A percentile compares a stretch with the other conserved stretches of the same genome.
These are phyloP conservation scores for Naganishia randhawae DNA, from an alignment of 768 basidiomycete genomes.

Conservation along the genomic window DNA sequence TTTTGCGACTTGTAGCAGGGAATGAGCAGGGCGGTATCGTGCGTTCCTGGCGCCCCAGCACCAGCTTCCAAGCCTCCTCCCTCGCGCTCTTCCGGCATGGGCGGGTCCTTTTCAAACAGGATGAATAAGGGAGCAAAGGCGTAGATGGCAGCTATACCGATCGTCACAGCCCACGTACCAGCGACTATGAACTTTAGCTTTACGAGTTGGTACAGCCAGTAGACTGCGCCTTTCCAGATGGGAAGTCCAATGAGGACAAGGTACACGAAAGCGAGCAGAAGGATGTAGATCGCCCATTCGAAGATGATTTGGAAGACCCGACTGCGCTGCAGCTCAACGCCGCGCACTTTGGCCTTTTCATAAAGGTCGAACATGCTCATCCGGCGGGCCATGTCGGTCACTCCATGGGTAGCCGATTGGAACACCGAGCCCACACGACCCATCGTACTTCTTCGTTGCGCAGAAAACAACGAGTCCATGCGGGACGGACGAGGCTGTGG, in stretches of 20 bases:
- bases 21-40: constrained; percentile 17
- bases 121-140: constrained; percentile 7
- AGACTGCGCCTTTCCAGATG: constrained; percentile 15
- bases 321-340: not conserved
- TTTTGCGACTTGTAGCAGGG: constrained; percentile 10
- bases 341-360: constrained; percentile 21
- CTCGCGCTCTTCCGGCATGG: not conserved
- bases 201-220: constrained; percentile 9
- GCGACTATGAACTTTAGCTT: not conserved
- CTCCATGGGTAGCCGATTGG: constrained; percentile 2
- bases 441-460: not conserved
- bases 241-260: constrained; percentile 8
- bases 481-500: not conserved
- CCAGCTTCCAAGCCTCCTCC: not conserved
- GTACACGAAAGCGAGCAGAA: not conserved
- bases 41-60: not conserved
- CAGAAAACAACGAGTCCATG: not conserved
- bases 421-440: constrained; percentile 8
- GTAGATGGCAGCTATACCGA: constrained; percentile 7
- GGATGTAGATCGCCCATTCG: not conserved
- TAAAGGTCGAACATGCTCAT: constrained; percentile 11
- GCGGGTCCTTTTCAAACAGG: constrained; percentile 15
- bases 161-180: constrained; percentile 10
- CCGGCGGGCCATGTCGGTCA: constrained; percentile 1
- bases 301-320: not conserved